These are phyloP conservation scores for Penicillium sp. DNA, from an alignment of 2,329 filamentous ascomycete genomes.

Conservation along the genomic window DNA sequence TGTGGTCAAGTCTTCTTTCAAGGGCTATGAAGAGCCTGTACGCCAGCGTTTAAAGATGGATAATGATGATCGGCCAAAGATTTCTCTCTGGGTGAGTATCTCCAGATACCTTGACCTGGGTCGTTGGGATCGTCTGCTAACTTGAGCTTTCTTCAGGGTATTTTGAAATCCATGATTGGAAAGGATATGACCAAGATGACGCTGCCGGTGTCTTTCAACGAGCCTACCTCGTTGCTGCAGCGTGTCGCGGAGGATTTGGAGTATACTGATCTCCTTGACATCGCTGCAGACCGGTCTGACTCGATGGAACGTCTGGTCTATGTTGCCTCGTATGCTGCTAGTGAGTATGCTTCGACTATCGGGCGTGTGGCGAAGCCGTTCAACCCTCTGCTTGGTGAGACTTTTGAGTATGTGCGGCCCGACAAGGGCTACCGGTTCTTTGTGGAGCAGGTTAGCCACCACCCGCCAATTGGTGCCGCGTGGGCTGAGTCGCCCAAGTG, in stretches of 20 bases:
- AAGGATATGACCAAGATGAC: conserved; percentile 99
- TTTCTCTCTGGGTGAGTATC: conserved; percentile 84
- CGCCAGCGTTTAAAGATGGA: conserved; percentile 82
- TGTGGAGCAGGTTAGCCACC: conserved; percentile 96
- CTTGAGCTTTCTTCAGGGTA: conserved; percentile 60
- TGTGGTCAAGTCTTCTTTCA: conserved; percentile 77
- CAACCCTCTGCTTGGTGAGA: conserved; percentile 94
- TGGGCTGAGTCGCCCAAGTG: conserved; percentile 91
- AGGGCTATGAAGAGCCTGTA: conserved; percentile 87
- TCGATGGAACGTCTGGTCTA: conserved; percentile 92
- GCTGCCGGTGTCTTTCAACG: conserved; percentile 95
- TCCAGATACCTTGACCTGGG: no score
- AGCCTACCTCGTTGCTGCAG: conserved; percentile 92
- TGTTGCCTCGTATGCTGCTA: conserved; percentile 92
- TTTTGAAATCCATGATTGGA: conserved; percentile 98
- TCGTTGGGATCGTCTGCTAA: not conserved
- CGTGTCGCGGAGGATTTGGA: conserved; percentile 98
- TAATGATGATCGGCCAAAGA: conserved; percentile 87
- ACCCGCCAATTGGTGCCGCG: conserved; percentile 90
- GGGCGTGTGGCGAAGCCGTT: conserved; percentile 97
- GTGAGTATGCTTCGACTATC: conserved; percentile 95
- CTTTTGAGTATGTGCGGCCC: conserved; percentile 91
- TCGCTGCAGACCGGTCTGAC: conserved; percentile 80
- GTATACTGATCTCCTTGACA: conserved; percentile 88
- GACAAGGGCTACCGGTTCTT: conserved; percentile 99